Base-by-base conservation (phyloP, 1,139 yeast species). In the Arxiozyma bovina region DNA sequence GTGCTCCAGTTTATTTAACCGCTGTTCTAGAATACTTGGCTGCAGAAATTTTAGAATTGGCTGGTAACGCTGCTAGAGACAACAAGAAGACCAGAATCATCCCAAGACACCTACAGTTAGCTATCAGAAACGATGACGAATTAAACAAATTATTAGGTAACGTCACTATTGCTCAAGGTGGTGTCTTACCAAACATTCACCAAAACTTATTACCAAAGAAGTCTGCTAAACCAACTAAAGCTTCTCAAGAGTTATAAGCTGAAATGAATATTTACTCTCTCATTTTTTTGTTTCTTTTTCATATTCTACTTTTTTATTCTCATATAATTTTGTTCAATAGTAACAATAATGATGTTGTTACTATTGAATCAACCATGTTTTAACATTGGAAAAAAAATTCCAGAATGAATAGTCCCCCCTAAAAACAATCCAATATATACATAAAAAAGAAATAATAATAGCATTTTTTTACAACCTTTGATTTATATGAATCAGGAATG, bases 61-160 rank as follows among this genome's bases (percentile, higher is more conserved):
- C 98, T 60, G 98, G 98, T 80, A 93, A 91, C 76, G 98, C 98
- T 60, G 97, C 98, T 56, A 89, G 96, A 78, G 98, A 91, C 73
- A 87, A 91, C 84, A 90, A 90, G 80, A 91, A 91, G 81, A 87
- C 96, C 67, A 91, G 98, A 86, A 91, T 91, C 70, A 90, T 93
- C 65, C 98, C 98, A 76, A 90, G 98, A 82, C 98, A 93, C 75
- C 83, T 91, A 74, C 97, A 91, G 77, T 84, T 91, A 70, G 98
- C 98, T 72, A 91, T 93, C 80, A 87, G 98, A 83, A 93, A 93
- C 76, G 96, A 89, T 78, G 96, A 91, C 77, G 96, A 90, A 77
- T 82, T 90, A 75, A 91, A 90, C 84, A 88, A 85, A 76, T 81
- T 87, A 63, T 80, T 88, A 68, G 98, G 99, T 73, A 90, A 87